phyloP scores from a whole-genome alignment of 2,329 filamentous ascomycete genomes.

The Celoporthe dispersa region DNA sequence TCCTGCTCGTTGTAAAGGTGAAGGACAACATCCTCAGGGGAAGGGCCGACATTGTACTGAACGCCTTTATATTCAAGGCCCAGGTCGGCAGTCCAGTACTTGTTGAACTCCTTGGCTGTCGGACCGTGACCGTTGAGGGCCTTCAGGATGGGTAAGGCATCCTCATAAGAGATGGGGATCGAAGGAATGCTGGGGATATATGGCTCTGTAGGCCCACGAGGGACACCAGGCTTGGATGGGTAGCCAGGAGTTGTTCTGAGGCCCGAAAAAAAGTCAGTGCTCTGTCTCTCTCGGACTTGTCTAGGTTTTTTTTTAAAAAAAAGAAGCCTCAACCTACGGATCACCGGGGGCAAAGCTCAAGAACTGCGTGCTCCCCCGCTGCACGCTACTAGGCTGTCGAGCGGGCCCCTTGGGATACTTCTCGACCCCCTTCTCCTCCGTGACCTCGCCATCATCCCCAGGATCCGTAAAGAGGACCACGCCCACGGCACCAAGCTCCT shows the following conservation, averaged over 20 bases:
- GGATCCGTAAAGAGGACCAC: slow-evolving; percentile 75
- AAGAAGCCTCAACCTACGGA: slow-evolving; percentile 53
- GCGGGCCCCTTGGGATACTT: slow-evolving; percentile 77
- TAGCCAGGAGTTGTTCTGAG: slow-evolving; percentile 78
- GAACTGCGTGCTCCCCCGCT: slow-evolving; percentile 77
- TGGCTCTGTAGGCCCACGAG: slow-evolving; percentile 64
- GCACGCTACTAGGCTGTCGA: slow-evolving; percentile 75
- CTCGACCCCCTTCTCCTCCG: slow-evolving; percentile 73
- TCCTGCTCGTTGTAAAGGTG: slow-evolving; percentile 71
- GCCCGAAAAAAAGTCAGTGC: not conserved
- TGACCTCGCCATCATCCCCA: slow-evolving; percentile 75
- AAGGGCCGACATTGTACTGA: slow-evolving; percentile 49
- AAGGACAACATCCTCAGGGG: slow-evolving; percentile 61
- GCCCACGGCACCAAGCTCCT: slow-evolving; percentile 76
- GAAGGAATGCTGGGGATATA: slow-evolving; percentile 78
- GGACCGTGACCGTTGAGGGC: slow-evolving; percentile 77
- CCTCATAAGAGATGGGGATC: slow-evolving; percentile 77
- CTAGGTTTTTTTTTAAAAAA: no score
- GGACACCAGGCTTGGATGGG: slow-evolving; percentile 73
- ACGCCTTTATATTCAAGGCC: slow-evolving; percentile 49
- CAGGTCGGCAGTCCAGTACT: slow-evolving; percentile 60
- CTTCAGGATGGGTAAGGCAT: slow-evolving; percentile 76
- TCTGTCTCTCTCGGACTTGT: not conserved
- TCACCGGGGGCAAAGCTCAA: slow-evolving; percentile 65
- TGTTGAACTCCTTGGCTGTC: slow-evolving; percentile 68